Evolutionary conservation across 768 basidiomycete genomes (phyloP).

Genomic region (Agaricus blazei): DNA sequence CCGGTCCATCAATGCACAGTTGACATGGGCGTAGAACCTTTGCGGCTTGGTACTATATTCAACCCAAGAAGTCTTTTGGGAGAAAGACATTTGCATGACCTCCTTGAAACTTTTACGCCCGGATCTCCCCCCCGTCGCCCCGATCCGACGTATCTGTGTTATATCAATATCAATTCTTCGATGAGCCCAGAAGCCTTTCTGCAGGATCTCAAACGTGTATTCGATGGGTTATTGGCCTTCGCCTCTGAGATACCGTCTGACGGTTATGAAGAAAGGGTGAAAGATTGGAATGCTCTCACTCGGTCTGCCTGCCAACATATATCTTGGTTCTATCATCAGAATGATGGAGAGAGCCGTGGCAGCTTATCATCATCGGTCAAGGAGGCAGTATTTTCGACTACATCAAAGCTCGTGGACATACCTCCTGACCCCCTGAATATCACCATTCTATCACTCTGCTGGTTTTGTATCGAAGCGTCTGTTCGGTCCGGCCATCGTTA

Average conservation of each 20-base stretch:
- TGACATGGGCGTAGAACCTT: slow-evolving; percentile 5
- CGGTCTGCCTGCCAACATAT: slow-evolving; percentile 3
- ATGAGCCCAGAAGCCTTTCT: slow-evolving; percentile 1
- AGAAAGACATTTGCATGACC: slow-evolving; percentile 1
- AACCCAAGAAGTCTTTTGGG: neutral
- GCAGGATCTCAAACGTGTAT: neutral
- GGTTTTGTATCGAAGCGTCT: slow-evolving; percentile 8
- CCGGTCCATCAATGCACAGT: neutral
- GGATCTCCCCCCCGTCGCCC: neutral
- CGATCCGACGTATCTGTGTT: slow-evolving; percentile 3
- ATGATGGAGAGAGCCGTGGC: neutral
- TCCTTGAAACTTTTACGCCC: neutral
- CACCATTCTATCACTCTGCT: slow-evolving; percentile 3
- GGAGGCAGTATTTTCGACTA: neutral
- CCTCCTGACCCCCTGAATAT: neutral
- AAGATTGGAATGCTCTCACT: slow-evolving; percentile 2
- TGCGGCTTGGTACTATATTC: neutral
- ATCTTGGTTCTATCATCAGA: neutral
- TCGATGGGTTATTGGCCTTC: slow-evolving; percentile 5
- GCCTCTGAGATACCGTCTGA: slow-evolving; percentile 6
- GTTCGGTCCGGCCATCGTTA: slow-evolving; percentile 4
- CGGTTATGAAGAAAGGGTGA: slow-evolving; percentile 5
- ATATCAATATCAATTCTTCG: neutral
- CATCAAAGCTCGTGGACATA: neutral
- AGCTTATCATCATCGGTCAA: neutral